Conservation (phyloP, 768 basidiomycete species). For the Termitomyces sp. region DNA sequence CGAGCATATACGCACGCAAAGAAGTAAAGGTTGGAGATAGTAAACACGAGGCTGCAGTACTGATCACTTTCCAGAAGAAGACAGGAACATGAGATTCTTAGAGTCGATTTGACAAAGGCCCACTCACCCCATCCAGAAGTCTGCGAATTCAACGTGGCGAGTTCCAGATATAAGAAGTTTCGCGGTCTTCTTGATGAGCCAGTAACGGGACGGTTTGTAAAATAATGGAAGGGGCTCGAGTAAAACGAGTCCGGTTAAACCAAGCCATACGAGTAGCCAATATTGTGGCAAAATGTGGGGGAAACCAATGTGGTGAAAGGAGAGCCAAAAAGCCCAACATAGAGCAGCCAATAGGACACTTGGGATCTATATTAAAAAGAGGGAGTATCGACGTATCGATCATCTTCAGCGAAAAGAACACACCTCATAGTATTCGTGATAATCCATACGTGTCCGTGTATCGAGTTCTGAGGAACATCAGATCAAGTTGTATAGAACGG, state of each 20-base stretch:
- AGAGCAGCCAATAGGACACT: slow-evolving; percentile 72
- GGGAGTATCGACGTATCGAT: neutral
- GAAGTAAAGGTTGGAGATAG: slow-evolving; percentile 67
- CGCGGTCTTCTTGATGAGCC: slow-evolving; percentile 65
- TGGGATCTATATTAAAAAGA: slow-evolving; percentile 51
- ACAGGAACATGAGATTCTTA: neutral
- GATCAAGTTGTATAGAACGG: neutral
- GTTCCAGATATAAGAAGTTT: slow-evolving; percentile 66
- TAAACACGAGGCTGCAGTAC: slow-evolving; percentile 74
- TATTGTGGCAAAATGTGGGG: slow-evolving; percentile 54
- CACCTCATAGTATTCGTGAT: slow-evolving; percentile 66
- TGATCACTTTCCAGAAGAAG: slow-evolving; percentile 51
- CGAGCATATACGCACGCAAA: slow-evolving; percentile 68
- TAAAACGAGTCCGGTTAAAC: slow-evolving; percentile 49
- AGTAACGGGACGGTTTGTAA: slow-evolving; percentile 65
- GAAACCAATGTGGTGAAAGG: slow-evolving; percentile 60
- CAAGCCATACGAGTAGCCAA: slow-evolving; percentile 84
- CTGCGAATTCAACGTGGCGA: slow-evolving; percentile 76
- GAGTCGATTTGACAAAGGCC: neutral
- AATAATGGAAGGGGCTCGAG: slow-evolving; percentile 74
- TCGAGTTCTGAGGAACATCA: slow-evolving; percentile 51
- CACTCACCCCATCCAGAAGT: slow-evolving; percentile 85
- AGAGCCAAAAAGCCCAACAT: slow-evolving; percentile 80
- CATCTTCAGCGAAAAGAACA: neutral
- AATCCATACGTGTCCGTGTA: slow-evolving; percentile 65